These are phyloP conservation scores for Acorus calamus DNA, from an alignment of 106 monocot species.

Conservation along the genomic window DNA sequence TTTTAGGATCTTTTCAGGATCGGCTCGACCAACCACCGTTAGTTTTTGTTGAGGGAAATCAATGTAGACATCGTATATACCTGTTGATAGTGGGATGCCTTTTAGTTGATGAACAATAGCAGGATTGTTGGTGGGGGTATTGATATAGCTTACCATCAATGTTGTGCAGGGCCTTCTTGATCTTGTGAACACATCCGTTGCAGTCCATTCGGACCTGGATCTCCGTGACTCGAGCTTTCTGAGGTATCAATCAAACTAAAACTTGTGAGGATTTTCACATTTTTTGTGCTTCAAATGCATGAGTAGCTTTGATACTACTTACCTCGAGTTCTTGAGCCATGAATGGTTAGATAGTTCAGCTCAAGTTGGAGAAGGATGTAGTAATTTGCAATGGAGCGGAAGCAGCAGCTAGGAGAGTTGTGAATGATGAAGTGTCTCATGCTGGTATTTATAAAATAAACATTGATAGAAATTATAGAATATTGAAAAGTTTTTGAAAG, in stretches of 20 bases:
- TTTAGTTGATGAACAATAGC: not conserved
- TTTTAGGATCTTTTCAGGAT: constrained; percentile 39
- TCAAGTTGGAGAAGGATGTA: no score
- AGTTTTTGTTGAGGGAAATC: constrained; percentile 44
- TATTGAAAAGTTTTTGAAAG: constrained; percentile 4
- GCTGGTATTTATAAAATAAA: no score
- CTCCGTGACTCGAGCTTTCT: constrained; percentile 40
- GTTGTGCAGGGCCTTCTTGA: constrained; percentile 36
- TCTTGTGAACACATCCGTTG: constrained; percentile 47
- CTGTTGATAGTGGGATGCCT: constrained; percentile 11
- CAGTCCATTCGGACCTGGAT: constrained; percentile 60
- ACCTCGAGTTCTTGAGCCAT: constrained; percentile 30
- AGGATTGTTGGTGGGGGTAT: not conserved
- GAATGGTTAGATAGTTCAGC: not conserved
- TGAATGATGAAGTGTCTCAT: no score
- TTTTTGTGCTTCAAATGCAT: no score
- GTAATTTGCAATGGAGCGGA: no score
- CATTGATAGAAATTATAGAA: constrained; percentile 9
- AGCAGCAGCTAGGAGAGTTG: no score
- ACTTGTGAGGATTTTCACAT: no score
- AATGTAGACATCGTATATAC: constrained; percentile 28
- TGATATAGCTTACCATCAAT: constrained; percentile 35
- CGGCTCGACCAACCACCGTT: constrained; percentile 43
- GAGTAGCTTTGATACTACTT: not conserved
- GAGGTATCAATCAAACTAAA: not conserved